phyloP scores from a whole-genome alignment of 108 stramenopile genomes.

The Nitzschia palea region DNA sequence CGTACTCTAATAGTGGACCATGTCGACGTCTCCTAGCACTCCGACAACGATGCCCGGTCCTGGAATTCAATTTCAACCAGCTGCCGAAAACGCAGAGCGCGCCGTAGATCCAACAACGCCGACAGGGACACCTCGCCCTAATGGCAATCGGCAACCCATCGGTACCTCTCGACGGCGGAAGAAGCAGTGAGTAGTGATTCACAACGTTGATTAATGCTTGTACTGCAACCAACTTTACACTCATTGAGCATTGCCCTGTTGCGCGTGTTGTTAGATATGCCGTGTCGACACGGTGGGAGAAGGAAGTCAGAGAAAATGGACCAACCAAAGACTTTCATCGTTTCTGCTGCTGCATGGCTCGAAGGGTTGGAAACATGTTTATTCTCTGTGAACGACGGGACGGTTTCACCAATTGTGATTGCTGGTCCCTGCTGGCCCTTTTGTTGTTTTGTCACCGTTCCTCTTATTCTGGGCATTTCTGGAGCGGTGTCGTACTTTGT shows the following conservation, averaged over 20 bases:
- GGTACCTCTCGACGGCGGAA: conserved; percentile 1
- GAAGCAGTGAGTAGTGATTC: conserved; percentile 3
- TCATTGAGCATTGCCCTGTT: not conserved
- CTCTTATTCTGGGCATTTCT: conserved; percentile 68
- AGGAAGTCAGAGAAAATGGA: conserved; percentile 47
- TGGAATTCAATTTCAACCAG: conserved; percentile 11
- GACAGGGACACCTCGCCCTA: not conserved
- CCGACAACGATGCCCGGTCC: not conserved
- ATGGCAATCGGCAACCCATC: conserved; percentile 7
- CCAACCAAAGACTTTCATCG: conserved; percentile 58
- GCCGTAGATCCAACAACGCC: not conserved
- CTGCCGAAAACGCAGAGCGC: conserved; percentile 5
- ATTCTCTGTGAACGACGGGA: conserved; percentile 65
- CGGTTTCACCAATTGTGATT: conserved; percentile 81
- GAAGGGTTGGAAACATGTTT: conserved; percentile 84
- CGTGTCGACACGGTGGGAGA: conserved; percentile 87
- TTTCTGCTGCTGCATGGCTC: conserved; percentile 84
- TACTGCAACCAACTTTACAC: not conserved
- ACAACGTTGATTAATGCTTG: too few relatives aligned
- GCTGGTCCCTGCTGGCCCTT: conserved; percentile 93
- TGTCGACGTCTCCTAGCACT: not conserved
- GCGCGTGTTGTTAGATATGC: conserved; percentile 31
- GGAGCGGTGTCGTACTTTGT: conserved; percentile 68
- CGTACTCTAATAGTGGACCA: too few relatives aligned
- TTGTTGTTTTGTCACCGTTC: conserved; percentile 81